A percentile compares a stretch with the other conserved stretches of the same genome.
Conservation (phyloP, 1,284 basidiomycete species). For the Boletellus sp. region DNA sequence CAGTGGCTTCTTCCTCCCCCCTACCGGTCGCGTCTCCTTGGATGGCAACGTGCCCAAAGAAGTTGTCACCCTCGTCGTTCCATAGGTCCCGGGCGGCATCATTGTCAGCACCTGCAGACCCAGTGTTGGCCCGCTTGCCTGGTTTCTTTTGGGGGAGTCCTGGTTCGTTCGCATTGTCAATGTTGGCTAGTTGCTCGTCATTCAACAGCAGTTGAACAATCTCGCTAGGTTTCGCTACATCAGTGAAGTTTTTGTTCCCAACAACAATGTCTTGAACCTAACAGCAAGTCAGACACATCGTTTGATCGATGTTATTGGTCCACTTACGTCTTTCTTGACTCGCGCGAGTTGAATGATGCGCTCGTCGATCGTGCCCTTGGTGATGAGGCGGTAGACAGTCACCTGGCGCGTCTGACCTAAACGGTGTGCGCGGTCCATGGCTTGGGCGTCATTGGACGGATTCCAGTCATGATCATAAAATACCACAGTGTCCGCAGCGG, state of each 20-base stretch:
- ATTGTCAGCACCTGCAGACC: conserved; percentile 29
- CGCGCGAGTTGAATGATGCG: conserved; percentile 93
- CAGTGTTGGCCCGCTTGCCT: conserved; percentile 35
- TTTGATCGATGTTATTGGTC: neutral
- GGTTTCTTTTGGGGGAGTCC: conserved; percentile 39
- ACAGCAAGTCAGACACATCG: conserved; percentile 2
- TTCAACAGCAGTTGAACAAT: conserved; percentile 95
- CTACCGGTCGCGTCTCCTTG: conserved; percentile 31
- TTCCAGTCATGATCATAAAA: conserved; percentile 99
- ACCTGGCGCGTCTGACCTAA: conserved; percentile 98
- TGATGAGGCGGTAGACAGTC: conserved; percentile 96
- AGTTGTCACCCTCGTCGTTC: conserved; percentile 82
- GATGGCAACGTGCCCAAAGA: conserved; percentile 56
- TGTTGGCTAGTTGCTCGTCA: conserved; percentile 81
- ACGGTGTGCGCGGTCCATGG: conserved; percentile 99
- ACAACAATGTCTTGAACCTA: conserved; percentile 99
- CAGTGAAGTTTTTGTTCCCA: conserved; percentile 90
- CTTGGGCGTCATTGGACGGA: conserved; percentile 97
- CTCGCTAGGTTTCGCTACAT: conserved; percentile 93
- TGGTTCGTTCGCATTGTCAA: conserved; percentile 44
- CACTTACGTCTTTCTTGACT: conserved; percentile 89
- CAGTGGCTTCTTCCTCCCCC: conserved; percentile 33
- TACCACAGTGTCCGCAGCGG: conserved; percentile 95
- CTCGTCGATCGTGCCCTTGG: conserved; percentile 96
- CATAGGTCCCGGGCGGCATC: conserved; percentile 64